Evolutionary conservation across 1,284 basidiomycete genomes (phyloP), one percentile per base, ranked within the genome.

Genomic region (Cryptococcus sp.): DNA sequence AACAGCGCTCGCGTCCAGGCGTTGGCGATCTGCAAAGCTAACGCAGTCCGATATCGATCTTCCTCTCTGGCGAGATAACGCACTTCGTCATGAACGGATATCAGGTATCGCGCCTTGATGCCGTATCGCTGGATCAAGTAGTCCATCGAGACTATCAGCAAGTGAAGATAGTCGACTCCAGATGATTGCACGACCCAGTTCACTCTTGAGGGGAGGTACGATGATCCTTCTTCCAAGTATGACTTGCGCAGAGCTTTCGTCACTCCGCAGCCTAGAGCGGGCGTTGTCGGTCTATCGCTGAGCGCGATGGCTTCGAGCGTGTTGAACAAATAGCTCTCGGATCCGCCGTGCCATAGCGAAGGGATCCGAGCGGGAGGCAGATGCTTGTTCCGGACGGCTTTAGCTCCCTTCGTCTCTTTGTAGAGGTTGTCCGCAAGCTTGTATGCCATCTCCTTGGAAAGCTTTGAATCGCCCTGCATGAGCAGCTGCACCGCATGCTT

Each of bases 111-210:
- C 1, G 94, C 95, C 7, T 89, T 72, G 75, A 99, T 97, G 67
- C 85, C 81, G 80, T 96, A 98, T 53, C 85, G 87, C 52, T 79
- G 74, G 61, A 89, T 86, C 20, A 99, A 85, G 77, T 97, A 85
- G 61, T 95, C 87, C 93, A 99, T 98, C 1, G 93, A 85, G 27
- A 94, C 90, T 70, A 99, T 93, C 58, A 99, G 85, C 49, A 99
- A 85, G 72, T 99, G 95, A 15, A 99, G 86, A 73, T 99, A 99
- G 79, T 99, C 95, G 45, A 99, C 95, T 20, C 95, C 96, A 0
- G 93, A 97, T 7, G 93, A 96, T 75, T 99, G 96, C 7, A 99
- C 96, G 50, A 96, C 96, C 96, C 96, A 99, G 75, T 99, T 99
- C 81, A 99, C 95, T 25, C 95, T 86, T 15, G 92, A 95, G 0